Evolutionary conservation across 257 asterid genomes (phyloP), one percentile per base, ranked within the genome.

Genomic region (Nicotiana noctiflora): DNA sequence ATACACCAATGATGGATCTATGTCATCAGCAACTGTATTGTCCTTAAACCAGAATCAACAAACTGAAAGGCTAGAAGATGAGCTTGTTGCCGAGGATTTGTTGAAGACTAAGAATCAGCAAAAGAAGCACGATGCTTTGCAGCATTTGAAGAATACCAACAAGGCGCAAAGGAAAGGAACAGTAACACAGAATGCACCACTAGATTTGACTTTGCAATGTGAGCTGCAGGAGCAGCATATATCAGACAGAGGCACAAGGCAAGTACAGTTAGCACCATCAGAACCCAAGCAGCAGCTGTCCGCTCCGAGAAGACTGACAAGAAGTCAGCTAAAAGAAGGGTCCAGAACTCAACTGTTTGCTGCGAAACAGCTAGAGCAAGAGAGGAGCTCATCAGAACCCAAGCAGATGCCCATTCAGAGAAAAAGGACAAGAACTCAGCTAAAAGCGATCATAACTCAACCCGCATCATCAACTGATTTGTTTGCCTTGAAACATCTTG

Each of bases 31-130:
- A 51, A 11, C 18, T 13, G 56, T 51, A 14, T 51, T 51, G 56
- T 51, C 18, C 56, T 51, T 51, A 51, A 13, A 51, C 18, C 23
- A 56, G 3, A 18, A 56, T 18, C 11, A 18, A 18, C 23, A 18
- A 17, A 56, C 62, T 56, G 62, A 56, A 18, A 56, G 25, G 25
- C 19, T 56, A 6, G 59, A 46, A 72, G 40, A 72, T 13, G 78
- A 72, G 37, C 11, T 31, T 0, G 77, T 46, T 46, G 59, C 60
- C 6, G 77, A 46, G 59, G 77, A 72, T 21, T 55, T 72, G 40
- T 13, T 72, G 37, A 72, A 72, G 78, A 46, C 15, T 56, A 12
- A 70, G 60, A 72, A 72, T 57, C 60, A 72, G 77, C 31, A 72
- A 46, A 72, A 72, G 37, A 23, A 21, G 60, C 60, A 21, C 60